phyloP scores from a whole-genome alignment of 345 rosid species.

The Citrus sp. region DNA sequence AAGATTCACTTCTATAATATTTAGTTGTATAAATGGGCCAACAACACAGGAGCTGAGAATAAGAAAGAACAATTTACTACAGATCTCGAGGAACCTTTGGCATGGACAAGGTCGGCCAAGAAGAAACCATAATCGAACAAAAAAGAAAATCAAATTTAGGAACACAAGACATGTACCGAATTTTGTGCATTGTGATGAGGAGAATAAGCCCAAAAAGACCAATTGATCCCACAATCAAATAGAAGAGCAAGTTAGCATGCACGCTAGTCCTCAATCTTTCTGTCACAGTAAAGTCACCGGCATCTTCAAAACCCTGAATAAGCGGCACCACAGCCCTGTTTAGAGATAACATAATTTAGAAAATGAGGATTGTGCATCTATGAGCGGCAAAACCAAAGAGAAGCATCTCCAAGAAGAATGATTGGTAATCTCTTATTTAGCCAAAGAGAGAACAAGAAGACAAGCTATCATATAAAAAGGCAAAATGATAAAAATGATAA shows the following conservation, averaged over 20 bases:
- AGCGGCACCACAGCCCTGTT: slow-evolving; percentile 99
- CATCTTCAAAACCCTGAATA: slow-evolving; percentile 99
- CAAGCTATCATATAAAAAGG: background rate
- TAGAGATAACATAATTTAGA: slow-evolving; percentile 52
- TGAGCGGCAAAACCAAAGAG: slow-evolving; percentile 17
- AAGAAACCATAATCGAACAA: background rate
- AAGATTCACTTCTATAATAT: background rate
- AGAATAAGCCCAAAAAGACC: slow-evolving; percentile 93
- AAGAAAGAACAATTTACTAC: slow-evolving; percentile 7
- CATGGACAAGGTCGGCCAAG: slow-evolving; percentile 12
- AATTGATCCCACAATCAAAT: slow-evolving; percentile 79
- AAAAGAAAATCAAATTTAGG: background rate
- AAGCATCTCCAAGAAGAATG: slow-evolving; percentile 9
- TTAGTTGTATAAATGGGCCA: background rate
- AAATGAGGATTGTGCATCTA: slow-evolving; percentile 40
- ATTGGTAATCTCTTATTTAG: background rate
- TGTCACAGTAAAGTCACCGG: slow-evolving; percentile 87
- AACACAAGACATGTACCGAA: slow-evolving; percentile 37
- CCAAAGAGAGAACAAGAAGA: background rate
- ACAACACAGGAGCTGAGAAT: background rate
- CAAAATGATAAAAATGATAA: background rate
- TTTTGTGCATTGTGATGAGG: slow-evolving; percentile 65
- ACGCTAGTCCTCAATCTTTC: slow-evolving; percentile 93
- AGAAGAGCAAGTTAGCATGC: slow-evolving; percentile 87
- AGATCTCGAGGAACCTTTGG: background rate